Base-by-base conservation (phyloP, 306 rosid species). In the Sophora flavescens region DNA sequence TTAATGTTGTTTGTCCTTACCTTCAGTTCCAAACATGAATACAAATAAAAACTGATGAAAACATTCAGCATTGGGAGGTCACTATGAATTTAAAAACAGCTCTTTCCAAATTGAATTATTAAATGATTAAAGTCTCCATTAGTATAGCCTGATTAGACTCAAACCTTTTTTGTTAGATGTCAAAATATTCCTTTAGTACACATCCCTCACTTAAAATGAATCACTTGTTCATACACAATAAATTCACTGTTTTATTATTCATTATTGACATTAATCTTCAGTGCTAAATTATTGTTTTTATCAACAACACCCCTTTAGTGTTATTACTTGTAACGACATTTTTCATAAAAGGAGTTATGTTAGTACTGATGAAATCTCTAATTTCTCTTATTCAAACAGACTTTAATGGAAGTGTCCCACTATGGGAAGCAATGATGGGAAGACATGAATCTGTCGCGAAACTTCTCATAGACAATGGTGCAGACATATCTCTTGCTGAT, bases 341-440 rank as follows among this genome's bases (percentile, higher is more conserved):
- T 50, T 16, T 59, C 15, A 7, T 73, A 61, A 26, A 26, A 28
- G 11, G 41, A 26, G 32, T 39, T 51, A 35, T 8, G 18, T 47
- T 36, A 36, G 15, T 4, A 17, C 4, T 77, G 13, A 6, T 33
- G 57, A 39, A 48, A 0, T 32, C n/a, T 36, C 36, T 28, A 38
- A 68, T 11, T 59, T 13, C 14, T 69, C n/a, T 59, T 54, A 71
- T 47, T 66, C 75, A 47, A 47, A 74, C 82, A 91, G 96, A 91
- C 78, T 33, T 41, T 3, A 81, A 82, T 26, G 93, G 91, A 75
- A 89, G 18, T 81, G 74, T 77, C 36, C 84, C 96, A 50, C 11
- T 91, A 11, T 85, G 89, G 84, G 96, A 87, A 83, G 90, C 93
- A 73, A 82, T 89, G 2, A 36, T 47, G 10, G 87, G 88, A 10